phyloP scores from a whole-genome alignment of 306 rosid genomes.

The Acacia acuminata region DNA sequence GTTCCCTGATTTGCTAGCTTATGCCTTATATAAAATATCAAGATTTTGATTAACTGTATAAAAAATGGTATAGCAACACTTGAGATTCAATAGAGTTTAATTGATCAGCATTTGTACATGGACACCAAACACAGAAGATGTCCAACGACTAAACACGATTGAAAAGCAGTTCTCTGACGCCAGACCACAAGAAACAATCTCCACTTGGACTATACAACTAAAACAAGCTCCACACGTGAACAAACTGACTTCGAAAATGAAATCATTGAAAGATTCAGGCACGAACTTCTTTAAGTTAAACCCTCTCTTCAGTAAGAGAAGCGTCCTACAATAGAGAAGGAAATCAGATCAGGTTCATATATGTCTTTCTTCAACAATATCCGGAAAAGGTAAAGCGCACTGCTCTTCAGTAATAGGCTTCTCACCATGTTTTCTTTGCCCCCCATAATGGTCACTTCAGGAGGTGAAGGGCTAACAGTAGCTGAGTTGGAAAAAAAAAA shows the following conservation, averaged over 20 bases:
- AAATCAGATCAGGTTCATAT: neutral
- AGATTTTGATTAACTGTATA: neutral
- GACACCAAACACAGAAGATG: conserved; percentile 29
- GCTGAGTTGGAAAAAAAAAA: conserved; percentile 38
- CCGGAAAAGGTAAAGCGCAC: neutral
- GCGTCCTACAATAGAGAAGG: conserved; percentile 43
- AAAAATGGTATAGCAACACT: neutral
- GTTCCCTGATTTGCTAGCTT: neutral
- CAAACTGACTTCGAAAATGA: conserved; percentile 42
- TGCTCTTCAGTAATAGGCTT: too few species aligned
- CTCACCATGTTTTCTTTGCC: conserved; percentile 81
- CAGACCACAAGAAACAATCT: conserved; percentile 31
- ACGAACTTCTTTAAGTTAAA: conserved; percentile 32
- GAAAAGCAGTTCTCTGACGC: conserved; percentile 22
- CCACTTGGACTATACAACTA: conserved; percentile 43
- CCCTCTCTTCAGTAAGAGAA: conserved; percentile 41
- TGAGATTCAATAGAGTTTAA: conserved; percentile 21
- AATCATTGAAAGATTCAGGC: conserved; percentile 25
- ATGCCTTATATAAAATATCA: neutral
- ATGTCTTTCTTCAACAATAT: neutral
- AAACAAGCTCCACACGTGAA: conserved; percentile 45
- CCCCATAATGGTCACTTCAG: conserved; percentile 41
- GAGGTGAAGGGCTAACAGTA: conserved; percentile 36
- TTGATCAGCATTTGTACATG: conserved; percentile 21
- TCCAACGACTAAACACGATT: conserved; percentile 25